Conservation (phyloP, 257 asterid genomes). For the Thymus mandschuricus region DNA sequence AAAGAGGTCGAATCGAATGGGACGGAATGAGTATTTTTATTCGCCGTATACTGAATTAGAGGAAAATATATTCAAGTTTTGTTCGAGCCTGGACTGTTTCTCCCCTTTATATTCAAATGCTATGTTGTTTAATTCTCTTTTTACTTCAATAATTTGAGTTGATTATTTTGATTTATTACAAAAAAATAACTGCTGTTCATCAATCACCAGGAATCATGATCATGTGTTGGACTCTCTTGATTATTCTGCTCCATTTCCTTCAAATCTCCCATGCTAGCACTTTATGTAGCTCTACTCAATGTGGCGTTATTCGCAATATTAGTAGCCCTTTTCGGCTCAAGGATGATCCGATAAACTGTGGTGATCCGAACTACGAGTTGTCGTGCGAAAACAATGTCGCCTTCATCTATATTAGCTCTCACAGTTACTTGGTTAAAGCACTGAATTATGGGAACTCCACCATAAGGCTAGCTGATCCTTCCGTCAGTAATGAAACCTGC, state of each 20-base stretch:
- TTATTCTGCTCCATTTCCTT: background rate
- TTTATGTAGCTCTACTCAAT: constrained; percentile 23
- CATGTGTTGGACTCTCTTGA: background rate
- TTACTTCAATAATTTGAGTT: background rate
- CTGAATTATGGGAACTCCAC: constrained; percentile 34
- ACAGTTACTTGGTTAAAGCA: constrained; percentile 33
- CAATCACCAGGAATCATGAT: constrained; percentile 23
- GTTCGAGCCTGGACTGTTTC: background rate
- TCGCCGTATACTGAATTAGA: no score
- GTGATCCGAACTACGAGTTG: constrained; percentile 39
- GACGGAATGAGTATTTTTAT: no score
- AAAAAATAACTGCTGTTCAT: background rate
- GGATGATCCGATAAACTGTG: constrained; percentile 50
- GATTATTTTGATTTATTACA: background rate
- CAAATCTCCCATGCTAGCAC: constrained; percentile 16
- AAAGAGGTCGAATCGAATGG: no score
- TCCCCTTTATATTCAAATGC: background rate
- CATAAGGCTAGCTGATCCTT: constrained; percentile 37
- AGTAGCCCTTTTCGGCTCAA: constrained; percentile 44
- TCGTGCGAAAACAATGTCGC: constrained; percentile 40
- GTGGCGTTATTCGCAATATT: constrained; percentile 40
- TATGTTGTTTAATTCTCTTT: no score
- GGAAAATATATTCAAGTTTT: no score
- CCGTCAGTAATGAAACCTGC: constrained; percentile 26
- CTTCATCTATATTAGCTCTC: constrained; percentile 22